Evolutionary conservation across 257 asterid genomes (phyloP), one percentile per base, ranked within the genome.

Genomic region (Mitragyna speciosa): DNA sequence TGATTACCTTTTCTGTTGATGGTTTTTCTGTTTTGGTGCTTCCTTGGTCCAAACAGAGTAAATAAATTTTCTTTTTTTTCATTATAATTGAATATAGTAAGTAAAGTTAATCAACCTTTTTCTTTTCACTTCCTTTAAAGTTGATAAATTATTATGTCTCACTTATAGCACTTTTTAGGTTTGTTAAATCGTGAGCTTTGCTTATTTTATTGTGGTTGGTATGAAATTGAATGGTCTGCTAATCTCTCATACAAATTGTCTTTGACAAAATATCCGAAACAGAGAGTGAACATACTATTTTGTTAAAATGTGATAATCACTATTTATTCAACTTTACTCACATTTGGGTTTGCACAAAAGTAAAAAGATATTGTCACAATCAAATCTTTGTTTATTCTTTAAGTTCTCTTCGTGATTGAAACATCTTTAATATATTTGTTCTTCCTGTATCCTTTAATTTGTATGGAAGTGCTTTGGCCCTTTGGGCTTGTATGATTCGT

Each of bases 1-100:
- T 49, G 11, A 1, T 51, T 15, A 72, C 64, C 28, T 72, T 72
- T 28, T 5, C 7, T 24, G 9, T n/a, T 15, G 19, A 0, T 22
- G 75, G 7, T 52, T 51, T 78, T 59, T 45, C 12, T 63, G 33
- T 5, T 69, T 70, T 83, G 54, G 48, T 81, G 87, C 66, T 68
- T 65, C 82, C 79, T 69, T 74, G 17, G 80, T 76, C 80, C 75
- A 83, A 81, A 78, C 76, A 81, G 39, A 15, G 39, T 28, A 5
- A 30, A 64, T 28, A 64, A 26, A 26, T 1, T n/a, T 26, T 64
- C 14, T 64, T 28, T 28, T 28, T 14, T 2, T 30, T 64, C 28
- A 5, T 45, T 45, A 2, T 9, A 5, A 5, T 45, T 45, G 11
- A 45, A 45, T 9, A 45, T 68, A 73, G 69, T 58, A 81, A 56